Evolutionary conservation across 495 filamentous ascomycete species (phyloP).

Genomic region (Aspergillus affinis): DNA sequence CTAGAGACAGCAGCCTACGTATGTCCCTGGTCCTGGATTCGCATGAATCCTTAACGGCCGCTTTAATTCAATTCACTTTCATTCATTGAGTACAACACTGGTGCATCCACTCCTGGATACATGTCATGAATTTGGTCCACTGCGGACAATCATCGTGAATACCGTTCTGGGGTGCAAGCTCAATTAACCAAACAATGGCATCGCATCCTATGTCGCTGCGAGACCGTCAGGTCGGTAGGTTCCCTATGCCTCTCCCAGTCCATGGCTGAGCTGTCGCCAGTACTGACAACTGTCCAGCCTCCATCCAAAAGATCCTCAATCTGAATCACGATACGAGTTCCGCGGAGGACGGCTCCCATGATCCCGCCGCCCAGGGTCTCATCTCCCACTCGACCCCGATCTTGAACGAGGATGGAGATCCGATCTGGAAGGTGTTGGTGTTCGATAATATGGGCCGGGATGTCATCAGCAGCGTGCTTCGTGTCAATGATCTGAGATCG

Average conservation of each 20-base stretch:
- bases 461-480: constrained; percentile 88
- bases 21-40: not conserved
- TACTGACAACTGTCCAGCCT: constrained; percentile 56
- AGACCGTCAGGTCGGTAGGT: constrained; percentile 93
- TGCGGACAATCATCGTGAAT: constrained; percentile 19
- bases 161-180: constrained; percentile 1
- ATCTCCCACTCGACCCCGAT: constrained; percentile 79
- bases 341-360: constrained; percentile 56
- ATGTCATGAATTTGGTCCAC: constrained; percentile 26
- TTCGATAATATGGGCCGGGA: constrained; percentile 70
- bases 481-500: constrained; percentile 86
- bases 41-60: not conserved
- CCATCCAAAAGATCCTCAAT: constrained; percentile 94
- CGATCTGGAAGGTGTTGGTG: constrained; percentile 71
- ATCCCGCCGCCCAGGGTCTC: constrained; percentile 56
- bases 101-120: not conserved
- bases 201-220: constrained; percentile 74
- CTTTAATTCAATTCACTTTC: not conserved
- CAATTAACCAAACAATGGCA: constrained; percentile 57
- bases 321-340: constrained; percentile 71
- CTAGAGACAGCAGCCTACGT: not conserved
- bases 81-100: too few species aligned
- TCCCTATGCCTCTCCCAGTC: constrained; percentile 49
- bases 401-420: constrained; percentile 82
- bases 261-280: not conserved